Evolutionary conservation across 306 rosid species (phyloP).

Genomic region (Cucurbita argyrosperma): DNA sequence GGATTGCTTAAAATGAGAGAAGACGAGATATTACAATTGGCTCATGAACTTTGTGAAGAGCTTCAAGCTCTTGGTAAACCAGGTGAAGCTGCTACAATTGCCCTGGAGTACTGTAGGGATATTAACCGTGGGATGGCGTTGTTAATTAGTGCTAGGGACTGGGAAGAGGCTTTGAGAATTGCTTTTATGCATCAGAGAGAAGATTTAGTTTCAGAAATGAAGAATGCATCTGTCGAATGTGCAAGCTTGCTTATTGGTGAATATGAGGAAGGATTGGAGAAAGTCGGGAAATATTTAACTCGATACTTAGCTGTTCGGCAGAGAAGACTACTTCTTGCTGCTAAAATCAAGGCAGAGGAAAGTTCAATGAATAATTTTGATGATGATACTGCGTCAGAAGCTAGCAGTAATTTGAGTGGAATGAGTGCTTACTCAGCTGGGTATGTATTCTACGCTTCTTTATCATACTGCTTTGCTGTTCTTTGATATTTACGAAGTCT

Average conservation of each 20-base stretch:
- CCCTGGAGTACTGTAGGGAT: slow-evolving; percentile 75
- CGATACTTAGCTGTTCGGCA: slow-evolving; percentile 93
- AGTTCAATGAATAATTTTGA: slow-evolving; percentile 50
- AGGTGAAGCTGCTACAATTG: slow-evolving; percentile 85
- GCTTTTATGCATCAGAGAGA: slow-evolving; percentile 56
- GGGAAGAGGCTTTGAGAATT: slow-evolving; percentile 87
- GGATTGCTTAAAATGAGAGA: slow-evolving; percentile 63
- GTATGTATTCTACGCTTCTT: slow-evolving; percentile 20
- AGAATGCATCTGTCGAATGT: slow-evolving; percentile 69
- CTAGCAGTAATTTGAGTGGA: slow-evolving; percentile 97
- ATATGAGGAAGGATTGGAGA: slow-evolving; percentile 79
- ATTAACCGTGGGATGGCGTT: slow-evolving; percentile 34
- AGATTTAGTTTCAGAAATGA: slow-evolving; percentile 50
- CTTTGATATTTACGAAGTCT: not conserved
- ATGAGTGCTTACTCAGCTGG: slow-evolving; percentile 97
- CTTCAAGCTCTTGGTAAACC: slow-evolving; percentile 96
- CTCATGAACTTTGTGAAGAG: slow-evolving; percentile 88
- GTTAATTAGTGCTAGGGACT: slow-evolving; percentile 52
- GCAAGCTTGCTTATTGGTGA: slow-evolving; percentile 50
- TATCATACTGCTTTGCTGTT: not conserved
- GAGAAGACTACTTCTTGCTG: slow-evolving; percentile 82
- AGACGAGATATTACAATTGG: slow-evolving; percentile 49
- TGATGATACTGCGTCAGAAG: slow-evolving; percentile 76
- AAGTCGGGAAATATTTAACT: slow-evolving; percentile 85
- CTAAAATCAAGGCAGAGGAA: slow-evolving; percentile 70